phyloP scores from a whole-genome alignment of 768 basidiomycete species.

The Terana coerulea region DNA sequence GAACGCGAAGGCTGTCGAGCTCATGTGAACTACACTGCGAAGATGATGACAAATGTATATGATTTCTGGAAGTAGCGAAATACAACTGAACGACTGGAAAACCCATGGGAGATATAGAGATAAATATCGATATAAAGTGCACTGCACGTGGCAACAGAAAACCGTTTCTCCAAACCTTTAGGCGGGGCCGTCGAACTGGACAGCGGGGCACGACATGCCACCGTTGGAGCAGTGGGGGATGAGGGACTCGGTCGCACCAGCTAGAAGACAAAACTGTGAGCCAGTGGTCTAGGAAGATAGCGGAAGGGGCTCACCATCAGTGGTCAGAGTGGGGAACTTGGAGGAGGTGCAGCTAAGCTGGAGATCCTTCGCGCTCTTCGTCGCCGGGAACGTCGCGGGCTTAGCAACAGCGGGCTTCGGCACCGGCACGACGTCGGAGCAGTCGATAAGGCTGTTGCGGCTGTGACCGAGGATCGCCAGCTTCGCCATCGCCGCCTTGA shows the following conservation, averaged over 20 bases:
- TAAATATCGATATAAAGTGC: too few species aligned
- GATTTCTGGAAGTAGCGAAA: too few species aligned
- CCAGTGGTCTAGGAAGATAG: background rate
- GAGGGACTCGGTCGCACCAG: background rate
- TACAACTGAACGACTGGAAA: too few species aligned
- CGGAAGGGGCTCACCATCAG: slow-evolving; percentile 1
- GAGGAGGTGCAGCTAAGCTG: background rate
- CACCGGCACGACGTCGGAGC: slow-evolving; percentile 15
- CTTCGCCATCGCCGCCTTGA: slow-evolving; percentile 15
- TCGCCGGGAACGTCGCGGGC: slow-evolving; percentile 11
- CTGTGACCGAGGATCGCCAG: slow-evolving; percentile 16
- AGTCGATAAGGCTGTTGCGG: slow-evolving; percentile 14
- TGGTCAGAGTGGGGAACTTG: slow-evolving; percentile 8
- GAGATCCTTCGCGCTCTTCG: slow-evolving; percentile 11
- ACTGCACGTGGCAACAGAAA: too few species aligned
- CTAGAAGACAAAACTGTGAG: background rate
- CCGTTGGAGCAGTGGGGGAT: slow-evolving; percentile 11
- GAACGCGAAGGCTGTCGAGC: too few species aligned
- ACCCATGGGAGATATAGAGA: too few species aligned
- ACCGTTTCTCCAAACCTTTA: too few species aligned
- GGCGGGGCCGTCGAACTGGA: slow-evolving; percentile 7
- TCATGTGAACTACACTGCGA: too few species aligned
- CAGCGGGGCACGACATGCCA: slow-evolving; percentile 4
- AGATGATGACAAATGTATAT: too few species aligned
- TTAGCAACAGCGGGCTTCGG: slow-evolving; percentile 13